Conservation (phyloP, 352 stramenopile genomes). For the Phytophthora nicotianae region DNA sequence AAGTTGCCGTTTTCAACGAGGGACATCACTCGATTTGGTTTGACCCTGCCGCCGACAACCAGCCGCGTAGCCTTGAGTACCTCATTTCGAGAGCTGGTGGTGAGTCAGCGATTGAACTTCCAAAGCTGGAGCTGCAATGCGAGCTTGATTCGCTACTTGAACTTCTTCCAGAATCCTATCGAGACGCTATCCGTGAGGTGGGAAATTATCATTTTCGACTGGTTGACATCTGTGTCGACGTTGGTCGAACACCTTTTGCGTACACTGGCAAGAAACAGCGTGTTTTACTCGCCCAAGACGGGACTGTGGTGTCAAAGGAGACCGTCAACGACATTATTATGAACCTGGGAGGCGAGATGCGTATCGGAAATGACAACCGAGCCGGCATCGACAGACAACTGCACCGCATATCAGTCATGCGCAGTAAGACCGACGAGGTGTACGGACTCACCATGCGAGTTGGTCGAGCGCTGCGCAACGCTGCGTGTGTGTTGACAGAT, state of each 20-base stretch:
- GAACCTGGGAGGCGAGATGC: constrained; percentile 42
- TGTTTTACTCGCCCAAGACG: constrained; percentile 29
- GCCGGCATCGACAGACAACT: constrained; percentile 72
- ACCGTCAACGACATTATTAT: constrained; percentile 62
- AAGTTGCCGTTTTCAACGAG: constrained; percentile 23
- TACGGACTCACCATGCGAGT: constrained; percentile 79
- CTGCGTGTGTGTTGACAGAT: constrained; percentile 67
- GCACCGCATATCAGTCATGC: constrained; percentile 83
- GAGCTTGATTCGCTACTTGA: constrained; percentile 42
- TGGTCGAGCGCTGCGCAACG: constrained; percentile 65
- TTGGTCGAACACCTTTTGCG: constrained; percentile 34
- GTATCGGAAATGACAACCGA: constrained; percentile 83
- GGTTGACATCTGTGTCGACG: constrained; percentile 48
- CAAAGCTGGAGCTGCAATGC: constrained; percentile 32
- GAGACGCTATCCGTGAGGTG: constrained; percentile 27
- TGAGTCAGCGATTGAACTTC: background rate
- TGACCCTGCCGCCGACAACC: constrained; percentile 25
- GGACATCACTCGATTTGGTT: constrained; percentile 39
- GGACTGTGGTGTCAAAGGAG: constrained; percentile 35
- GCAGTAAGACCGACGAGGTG: constrained; percentile 56
- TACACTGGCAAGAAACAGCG: constrained; percentile 42
- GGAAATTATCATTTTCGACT: constrained; percentile 30
- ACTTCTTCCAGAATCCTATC: constrained; percentile 46
- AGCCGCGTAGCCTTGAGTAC: constrained; percentile 37
- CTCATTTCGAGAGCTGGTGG: constrained; percentile 7